Conservation (phyloP, 2,329 filamentous ascomycete species). For the Paradendryphiella salina region DNA sequence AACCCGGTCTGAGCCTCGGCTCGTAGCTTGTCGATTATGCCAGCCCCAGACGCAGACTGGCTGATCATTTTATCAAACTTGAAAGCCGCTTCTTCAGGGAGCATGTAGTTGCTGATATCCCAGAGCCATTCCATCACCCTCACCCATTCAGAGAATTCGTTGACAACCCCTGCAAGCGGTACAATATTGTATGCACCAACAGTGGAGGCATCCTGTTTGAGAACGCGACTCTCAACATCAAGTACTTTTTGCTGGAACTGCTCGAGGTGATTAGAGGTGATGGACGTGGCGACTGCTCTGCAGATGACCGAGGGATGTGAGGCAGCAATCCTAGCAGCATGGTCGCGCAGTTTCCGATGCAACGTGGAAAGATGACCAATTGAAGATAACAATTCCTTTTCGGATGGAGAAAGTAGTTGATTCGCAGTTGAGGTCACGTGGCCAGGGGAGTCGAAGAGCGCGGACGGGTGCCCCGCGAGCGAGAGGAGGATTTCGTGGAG, state of each 20-base stretch:
- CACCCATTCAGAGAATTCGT: slow-evolving; percentile 85
- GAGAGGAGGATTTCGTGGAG: slow-evolving; percentile 98
- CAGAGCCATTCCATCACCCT: slow-evolving; percentile 85
- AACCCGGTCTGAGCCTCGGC: slow-evolving; percentile 84
- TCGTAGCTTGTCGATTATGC: slow-evolving; percentile 76
- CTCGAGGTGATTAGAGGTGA: slow-evolving; percentile 73
- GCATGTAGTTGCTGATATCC: slow-evolving; percentile 71
- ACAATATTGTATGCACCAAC: slow-evolving; percentile 95
- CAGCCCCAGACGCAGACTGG: slow-evolving; percentile 64
- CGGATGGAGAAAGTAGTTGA: slow-evolving; percentile 69
- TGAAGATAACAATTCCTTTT: slow-evolving; percentile 77
- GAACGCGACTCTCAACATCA: slow-evolving; percentile 77
- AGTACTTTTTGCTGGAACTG: slow-evolving; percentile 83
- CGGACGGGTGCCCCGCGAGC: slow-evolving; percentile 89
- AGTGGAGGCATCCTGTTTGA: slow-evolving; percentile 73
- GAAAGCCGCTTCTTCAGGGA: slow-evolving; percentile 42
- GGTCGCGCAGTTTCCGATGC: slow-evolving; percentile 71
- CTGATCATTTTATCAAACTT: slow-evolving; percentile 18
- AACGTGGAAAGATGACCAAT: slow-evolving; percentile 77
- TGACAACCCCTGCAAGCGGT: slow-evolving; percentile 80
- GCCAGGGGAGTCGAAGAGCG: slow-evolving; percentile 67
- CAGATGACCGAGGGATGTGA: slow-evolving; percentile 80
- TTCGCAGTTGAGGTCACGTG: slow-evolving; percentile 47
- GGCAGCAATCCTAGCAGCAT: slow-evolving; percentile 68
- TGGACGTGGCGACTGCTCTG: slow-evolving; percentile 79